Base-by-base conservation (phyloP, 257 asterid species). In the Coffea canephora region DNA sequence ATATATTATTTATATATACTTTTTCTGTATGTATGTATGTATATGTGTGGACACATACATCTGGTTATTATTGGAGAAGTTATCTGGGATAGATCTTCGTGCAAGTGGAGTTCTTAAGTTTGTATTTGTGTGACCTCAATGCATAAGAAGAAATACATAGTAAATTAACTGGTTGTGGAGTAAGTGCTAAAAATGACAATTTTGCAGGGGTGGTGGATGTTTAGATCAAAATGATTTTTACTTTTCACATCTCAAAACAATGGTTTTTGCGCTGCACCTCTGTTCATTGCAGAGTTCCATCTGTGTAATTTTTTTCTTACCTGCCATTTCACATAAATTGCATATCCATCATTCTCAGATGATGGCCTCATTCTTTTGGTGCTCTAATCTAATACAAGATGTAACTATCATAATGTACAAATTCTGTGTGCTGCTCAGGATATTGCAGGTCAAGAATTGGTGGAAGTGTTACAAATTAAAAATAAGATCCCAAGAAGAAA, bases 401-500 rank as follows among this genome's bases (percentile, higher is more conserved):
- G 5, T 43, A 65, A 48, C 45, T 15, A 49, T 65, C 64, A 6
- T 67, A 50, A 25, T 64, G 8, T 41, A 76, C 46, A 82, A 79
- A 83, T 79, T 86, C 77, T 79, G 59, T 75, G 81, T 82, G 77
- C 73, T 83, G 79, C 87, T 85, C 91, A 92, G 97, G 98, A 93
- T 87, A 95, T 95, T 87, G 95, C 97, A 78, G 97, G 99, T 73
- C 90, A 89, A 80, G 97, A 93, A 85, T 85, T 95, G 87, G 86
- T 87, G 77, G 95, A 93, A 87, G 90, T 91, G 45, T 89, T 93
- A 78, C 98, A 92, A 84, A 95, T 95, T 65, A 91, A 92, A 85
- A 89, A 86, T 61, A 95, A 95, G 89, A 87, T 93, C 82, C 97
- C 98, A 45, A 89, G 98, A 90, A 86, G 97, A 79, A 95, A 92